Percentiles rank a stretch among this genome's conserved stretches.
These are phyloP conservation scores for Mycena sp. DNA, from an alignment of 1,284 basidiomycete genomes.

Conservation along the genomic window DNA sequence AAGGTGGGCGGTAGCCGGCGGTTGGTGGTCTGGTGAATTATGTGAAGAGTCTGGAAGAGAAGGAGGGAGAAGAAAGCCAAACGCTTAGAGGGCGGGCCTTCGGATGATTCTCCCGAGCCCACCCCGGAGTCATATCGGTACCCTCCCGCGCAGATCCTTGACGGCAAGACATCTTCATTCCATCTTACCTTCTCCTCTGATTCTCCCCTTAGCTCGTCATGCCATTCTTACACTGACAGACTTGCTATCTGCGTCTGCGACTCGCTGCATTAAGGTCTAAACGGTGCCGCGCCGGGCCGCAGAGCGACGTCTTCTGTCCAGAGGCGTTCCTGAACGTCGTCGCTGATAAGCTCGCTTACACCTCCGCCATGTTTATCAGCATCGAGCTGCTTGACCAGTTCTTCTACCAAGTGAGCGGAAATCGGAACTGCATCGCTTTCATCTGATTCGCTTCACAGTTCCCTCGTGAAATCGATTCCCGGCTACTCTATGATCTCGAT, in stretches of 20 bases:
- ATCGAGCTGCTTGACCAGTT: constrained; percentile 98
- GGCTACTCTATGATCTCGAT: constrained; percentile 91
- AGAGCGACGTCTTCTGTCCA: constrained; percentile 91
- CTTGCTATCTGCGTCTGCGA: constrained; percentile 86
- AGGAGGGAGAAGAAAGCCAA: constrained; percentile 75
- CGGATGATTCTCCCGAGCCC: constrained; percentile 51
- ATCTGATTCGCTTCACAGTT: constrained; percentile 63
- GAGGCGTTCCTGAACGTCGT: constrained; percentile 98
- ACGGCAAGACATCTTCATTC: constrained; percentile 61
- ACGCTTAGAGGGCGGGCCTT: constrained; percentile 55
- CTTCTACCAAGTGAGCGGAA: constrained; percentile 88
- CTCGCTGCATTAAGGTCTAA: constrained; percentile 86
- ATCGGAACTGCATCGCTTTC: neutral
- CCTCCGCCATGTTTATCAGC: constrained; percentile 98
- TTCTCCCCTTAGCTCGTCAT: constrained; percentile 75
- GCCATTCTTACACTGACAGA: constrained; percentile 90
- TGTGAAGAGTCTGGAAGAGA: constrained; percentile 86
- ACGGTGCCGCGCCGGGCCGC: constrained; percentile 88
- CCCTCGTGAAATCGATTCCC: constrained; percentile 97
- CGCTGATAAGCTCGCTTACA: constrained; percentile 96
- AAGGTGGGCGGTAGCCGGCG: constrained; percentile 88
- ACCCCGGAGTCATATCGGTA: constrained; percentile 85
- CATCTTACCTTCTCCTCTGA: constrained; percentile 15
- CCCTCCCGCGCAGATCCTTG: constrained; percentile 89
- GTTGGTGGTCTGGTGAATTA: constrained; percentile 82